Percentiles rank a stretch among this genome's conserved stretches.
Conservation (phyloP, 306 rosid genomes). For the Medicago arabica region DNA sequence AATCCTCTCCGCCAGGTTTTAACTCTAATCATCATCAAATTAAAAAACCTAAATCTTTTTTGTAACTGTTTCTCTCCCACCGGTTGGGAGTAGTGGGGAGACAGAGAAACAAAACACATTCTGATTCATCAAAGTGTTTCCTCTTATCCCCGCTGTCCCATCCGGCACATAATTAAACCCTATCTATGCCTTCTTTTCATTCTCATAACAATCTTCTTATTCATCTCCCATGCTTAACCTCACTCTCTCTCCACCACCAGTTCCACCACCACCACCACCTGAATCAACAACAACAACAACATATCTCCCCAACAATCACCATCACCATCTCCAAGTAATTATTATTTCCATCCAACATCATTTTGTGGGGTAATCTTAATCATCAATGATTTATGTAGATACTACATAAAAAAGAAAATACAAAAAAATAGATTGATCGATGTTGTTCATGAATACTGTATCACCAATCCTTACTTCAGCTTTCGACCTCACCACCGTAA, state of each 20-base stretch:
- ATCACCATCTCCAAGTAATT: not conserved
- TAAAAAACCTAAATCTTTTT: constrained; percentile 29
- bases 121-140: no score
- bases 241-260: constrained; percentile 49
- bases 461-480: constrained; percentile 48
- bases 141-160: constrained; percentile 33
- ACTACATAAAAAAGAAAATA: not conserved
- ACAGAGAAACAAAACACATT: not conserved
- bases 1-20: constrained; percentile 32
- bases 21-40: constrained; percentile 3
- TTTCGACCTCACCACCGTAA: constrained; percentile 59
- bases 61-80: constrained; percentile 42
- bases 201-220: not conserved
- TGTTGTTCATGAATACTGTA: constrained; percentile 57
- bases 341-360: not conserved
- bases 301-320: constrained; percentile 20
- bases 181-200: constrained; percentile 22
- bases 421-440: constrained; percentile 36
- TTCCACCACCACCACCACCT: constrained; percentile 49
- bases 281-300: constrained; percentile 33
- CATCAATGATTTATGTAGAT: not conserved
- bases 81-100: constrained; percentile 62
- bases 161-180: constrained; percentile 16
- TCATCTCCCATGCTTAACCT: constrained; percentile 62
- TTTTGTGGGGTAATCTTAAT: not conserved